Base-by-base conservation (phyloP, 2,329 filamentous ascomycete genomes). In the Tothia fuscella region DNA sequence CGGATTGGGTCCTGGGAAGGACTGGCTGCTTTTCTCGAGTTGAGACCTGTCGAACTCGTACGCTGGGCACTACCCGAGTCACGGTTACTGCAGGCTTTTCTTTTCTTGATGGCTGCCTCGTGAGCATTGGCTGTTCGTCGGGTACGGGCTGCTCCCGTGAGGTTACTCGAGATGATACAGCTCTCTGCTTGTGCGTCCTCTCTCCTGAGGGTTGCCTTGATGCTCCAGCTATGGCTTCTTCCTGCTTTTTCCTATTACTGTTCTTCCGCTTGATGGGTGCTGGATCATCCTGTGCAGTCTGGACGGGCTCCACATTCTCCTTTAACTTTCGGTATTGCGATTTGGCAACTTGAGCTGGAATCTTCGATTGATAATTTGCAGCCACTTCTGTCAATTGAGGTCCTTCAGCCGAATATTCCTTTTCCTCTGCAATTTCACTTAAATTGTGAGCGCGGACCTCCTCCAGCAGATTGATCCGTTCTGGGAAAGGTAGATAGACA, bases 401-500 rank as follows among this genome's bases (percentile, higher is more conserved):
- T 3, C 55, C 59, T 47, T 63, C 61, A 13, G 55, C 56, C 12
- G 56, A 61, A 5, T 56, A 55, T 38, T 59, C 59, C 47, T 59
- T 59, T 50, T 64, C 57, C 47, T 64, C 54, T 32, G 53, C 53
- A 36, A 63, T 67, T 42, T 62, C 57, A 46, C 57, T 56, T 48
- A 62, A 39, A 20, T 44, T 19, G 10, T 30, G 12, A 13, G 25
- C 4, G 26, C 25, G 25, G 17, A 9, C 32, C 14, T 25, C 29
- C 55, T 54, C 41, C 54, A 52, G 32, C 56, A 54, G 28, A 57
- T 56, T 56, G 59, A 62, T 42, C 58, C 57, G 9, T 54, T 55
- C 7, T 7, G 62, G 61, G 46, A 62, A 63, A n/a, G 62, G 66
- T 5, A 64, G 55, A 47, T 71, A 71, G 3, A 71, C 66, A 4